Evolutionary conservation across 306 rosid genomes (phyloP).

Genomic region (Begonia fuchsioides): DNA sequence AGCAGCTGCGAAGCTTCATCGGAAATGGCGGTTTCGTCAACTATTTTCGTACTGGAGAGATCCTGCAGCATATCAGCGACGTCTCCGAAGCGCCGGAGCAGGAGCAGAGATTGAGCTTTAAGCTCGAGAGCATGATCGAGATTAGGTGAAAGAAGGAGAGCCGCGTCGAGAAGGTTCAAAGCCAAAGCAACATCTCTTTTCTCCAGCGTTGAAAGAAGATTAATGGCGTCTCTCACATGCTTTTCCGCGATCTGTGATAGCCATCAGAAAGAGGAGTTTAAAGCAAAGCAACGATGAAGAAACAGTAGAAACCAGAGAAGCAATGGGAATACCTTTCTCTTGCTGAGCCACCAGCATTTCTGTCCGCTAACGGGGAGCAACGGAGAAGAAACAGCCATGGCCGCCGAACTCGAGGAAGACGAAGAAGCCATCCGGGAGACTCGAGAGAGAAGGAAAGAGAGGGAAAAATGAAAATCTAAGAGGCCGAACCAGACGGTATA

Average conservation of each 20-base stretch:
- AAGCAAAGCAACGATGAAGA: not conserved
- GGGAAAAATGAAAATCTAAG: not conserved
- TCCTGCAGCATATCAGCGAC: slow-evolving; percentile 89
- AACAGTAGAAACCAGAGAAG: not conserved
- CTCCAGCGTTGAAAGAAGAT: slow-evolving; percentile 42
- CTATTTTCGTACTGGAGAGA: slow-evolving; percentile 68
- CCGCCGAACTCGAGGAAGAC: slow-evolving; percentile 4
- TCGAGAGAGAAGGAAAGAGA: not conserved
- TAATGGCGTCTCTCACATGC: slow-evolving; percentile 55
- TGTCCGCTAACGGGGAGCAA: slow-evolving; percentile 32
- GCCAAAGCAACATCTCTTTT: slow-evolving; percentile 54
- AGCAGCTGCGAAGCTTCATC: slow-evolving; percentile 46
- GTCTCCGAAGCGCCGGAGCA: slow-evolving; percentile 67
- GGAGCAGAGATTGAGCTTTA: slow-evolving; percentile 55
- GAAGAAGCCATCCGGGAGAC: not conserved
- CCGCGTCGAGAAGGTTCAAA: slow-evolving; percentile 68
- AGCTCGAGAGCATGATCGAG: slow-evolving; percentile 70
- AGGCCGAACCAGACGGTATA: not conserved
- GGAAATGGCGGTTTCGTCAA: slow-evolving; percentile 39
- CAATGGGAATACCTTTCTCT: slow-evolving; percentile 33
- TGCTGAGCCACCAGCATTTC: slow-evolving; percentile 89
- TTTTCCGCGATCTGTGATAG: slow-evolving; percentile 51
- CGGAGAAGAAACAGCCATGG: slow-evolving; percentile 43
- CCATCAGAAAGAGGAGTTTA: not conserved
- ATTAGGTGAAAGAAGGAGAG: slow-evolving; percentile 53